These are phyloP conservation scores for Acacia pycnantha DNA, from an alignment of 331 rosid genomes.

Conservation along the genomic window DNA sequence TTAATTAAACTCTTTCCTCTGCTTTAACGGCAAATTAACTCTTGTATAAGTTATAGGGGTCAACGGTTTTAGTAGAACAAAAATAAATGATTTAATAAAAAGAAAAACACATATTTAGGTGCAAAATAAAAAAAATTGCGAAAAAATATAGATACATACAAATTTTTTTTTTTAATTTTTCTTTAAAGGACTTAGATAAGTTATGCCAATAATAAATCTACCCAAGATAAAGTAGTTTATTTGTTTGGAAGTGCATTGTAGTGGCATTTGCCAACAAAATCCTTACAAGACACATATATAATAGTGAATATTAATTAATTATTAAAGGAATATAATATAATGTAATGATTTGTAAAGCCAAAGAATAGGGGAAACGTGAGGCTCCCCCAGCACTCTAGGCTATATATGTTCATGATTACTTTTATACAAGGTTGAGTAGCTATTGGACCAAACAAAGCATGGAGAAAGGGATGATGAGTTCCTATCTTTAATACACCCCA, in stretches of 20 bases:
- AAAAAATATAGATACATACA: too few species aligned
- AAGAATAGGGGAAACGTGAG: conserved; percentile 42
- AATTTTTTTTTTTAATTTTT: too few species aligned
- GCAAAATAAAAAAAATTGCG: too few species aligned
- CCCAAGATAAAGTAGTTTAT: neutral
- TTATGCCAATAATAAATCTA: neutral
- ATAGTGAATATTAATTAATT: neutral
- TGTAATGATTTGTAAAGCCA: conserved; percentile 44
- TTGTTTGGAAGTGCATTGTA: neutral
- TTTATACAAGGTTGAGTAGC: conserved; percentile 33
- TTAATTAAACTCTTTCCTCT: too few species aligned
- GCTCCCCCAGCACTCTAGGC: neutral
- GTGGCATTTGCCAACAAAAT: neutral
- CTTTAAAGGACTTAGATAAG: too few species aligned
- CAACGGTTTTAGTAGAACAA: too few species aligned
- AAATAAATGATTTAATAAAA: too few species aligned
- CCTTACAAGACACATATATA: neutral
- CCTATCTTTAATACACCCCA: neutral
- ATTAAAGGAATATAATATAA: conserved; percentile 1
- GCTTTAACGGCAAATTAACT: too few species aligned
- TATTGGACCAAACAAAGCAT: conserved; percentile 35
- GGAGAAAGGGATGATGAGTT: conserved; percentile 38
- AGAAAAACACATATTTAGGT: too few species aligned
- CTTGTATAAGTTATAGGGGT: too few species aligned
- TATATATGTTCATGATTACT: neutral